Evolutionary conservation across 805 yeast genomes (phyloP), one percentile per base, ranked within the genome.

Genomic region (Sugiyamaella mastotermitis): DNA sequence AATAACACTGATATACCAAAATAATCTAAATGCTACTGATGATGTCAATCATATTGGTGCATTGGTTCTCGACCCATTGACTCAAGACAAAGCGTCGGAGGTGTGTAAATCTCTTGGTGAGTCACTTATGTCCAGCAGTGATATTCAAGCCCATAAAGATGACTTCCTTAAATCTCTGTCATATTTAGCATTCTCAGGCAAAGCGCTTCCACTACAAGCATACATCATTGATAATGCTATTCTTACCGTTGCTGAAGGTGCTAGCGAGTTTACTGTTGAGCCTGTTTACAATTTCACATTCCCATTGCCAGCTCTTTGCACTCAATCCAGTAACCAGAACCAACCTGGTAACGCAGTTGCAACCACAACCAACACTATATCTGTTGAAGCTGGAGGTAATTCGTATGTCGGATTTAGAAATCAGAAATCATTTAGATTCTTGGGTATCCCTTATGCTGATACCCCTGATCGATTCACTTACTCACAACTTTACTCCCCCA

Each of bases 401-500:
- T 11, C 15, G 9, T 27, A 11, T 27, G 18, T 27, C 14, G 30
- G 30, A 6, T 27, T 6, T 27, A 27, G 30, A 10, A 27, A 27
- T 10, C 9, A 27, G 14, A 27, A 27, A 10, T 27, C 30, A 27
- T 27, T 27, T 10, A 5, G 30, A 5, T 27, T 27, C 18, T 10
- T 27, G 6, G 30, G 30, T 27, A 27, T 27, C 14, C 30, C 30
- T 13, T 27, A 13, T 27, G 30, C 30, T 5, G 30, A 27, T 17
- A 7, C 15, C 6, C 8, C 10, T 13, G 17, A n/a, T 7, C 5
- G 30, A 13, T 27, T 14, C 17, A 6, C 30, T 5, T 27, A 27
- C 14, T 27, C 30, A 5, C 9, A n/a, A 7, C 30, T 17, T 6
- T 27, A 27, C 18, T 11, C 17, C 14, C 9, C 9, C 15, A 27